phyloP scores from a whole-genome alignment of 73 alveolate species.

The Diophrys sp. region DNA sequence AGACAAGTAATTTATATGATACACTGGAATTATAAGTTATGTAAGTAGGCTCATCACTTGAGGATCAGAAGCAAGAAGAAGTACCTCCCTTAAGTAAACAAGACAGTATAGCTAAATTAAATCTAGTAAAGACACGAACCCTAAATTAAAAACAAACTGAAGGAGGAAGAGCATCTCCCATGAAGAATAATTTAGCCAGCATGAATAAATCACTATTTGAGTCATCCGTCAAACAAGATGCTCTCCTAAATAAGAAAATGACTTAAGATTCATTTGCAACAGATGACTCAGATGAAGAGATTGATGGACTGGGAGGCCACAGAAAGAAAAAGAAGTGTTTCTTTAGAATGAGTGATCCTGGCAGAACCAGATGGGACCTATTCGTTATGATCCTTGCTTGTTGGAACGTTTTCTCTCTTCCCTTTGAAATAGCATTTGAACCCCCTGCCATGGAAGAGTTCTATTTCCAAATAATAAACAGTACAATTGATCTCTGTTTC shows the following conservation, averaged over 20 bases:
- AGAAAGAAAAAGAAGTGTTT: background rate
- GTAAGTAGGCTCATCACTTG: too few species aligned
- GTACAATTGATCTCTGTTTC: conserved; percentile 28
- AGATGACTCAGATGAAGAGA: background rate
- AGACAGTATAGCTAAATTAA: too few species aligned
- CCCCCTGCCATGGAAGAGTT: conserved; percentile 15
- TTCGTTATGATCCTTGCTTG: conserved; percentile 10
- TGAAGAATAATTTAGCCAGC: too few species aligned
- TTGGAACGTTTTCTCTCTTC: conserved; percentile 15
- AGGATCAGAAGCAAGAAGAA: too few species aligned
- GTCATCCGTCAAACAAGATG: too few species aligned
- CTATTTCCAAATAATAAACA: conserved; percentile 3
- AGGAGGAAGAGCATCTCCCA: too few species aligned
- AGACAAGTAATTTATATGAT: too few species aligned
- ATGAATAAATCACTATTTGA: too few species aligned
- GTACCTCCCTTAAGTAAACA: too few species aligned
- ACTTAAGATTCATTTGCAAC: conserved; percentile 1
- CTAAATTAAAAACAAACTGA: background rate
- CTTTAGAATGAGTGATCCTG: background rate
- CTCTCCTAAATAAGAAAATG: too few species aligned
- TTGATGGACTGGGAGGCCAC: background rate
- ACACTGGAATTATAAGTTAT: too few species aligned
- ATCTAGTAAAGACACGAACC: background rate
- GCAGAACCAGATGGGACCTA: conserved; percentile 16
- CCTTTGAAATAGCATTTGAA: conserved; percentile 17